These are phyloP conservation scores for Zymoseptoria ardabiliae DNA, from an alignment of 2,329 filamentous ascomycete genomes.

Conservation along the genomic window DNA sequence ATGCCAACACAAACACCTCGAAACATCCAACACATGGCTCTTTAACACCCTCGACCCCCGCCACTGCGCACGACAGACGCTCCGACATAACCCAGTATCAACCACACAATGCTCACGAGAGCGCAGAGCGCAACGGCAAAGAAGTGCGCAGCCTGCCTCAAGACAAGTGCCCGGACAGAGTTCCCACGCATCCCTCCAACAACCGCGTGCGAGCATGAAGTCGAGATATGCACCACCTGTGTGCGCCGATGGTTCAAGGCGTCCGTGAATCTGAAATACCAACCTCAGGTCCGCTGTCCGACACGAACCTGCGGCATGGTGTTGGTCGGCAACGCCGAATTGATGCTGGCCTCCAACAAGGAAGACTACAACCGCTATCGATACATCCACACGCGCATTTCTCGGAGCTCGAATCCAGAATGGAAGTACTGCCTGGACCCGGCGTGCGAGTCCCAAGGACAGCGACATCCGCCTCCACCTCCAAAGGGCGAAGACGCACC, in stretches of 20 bases:
- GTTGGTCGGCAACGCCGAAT: neutral
- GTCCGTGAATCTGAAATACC: neutral
- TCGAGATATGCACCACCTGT: neutral
- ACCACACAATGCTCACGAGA: neutral
- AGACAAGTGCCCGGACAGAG: neutral
- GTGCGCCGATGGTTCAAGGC: neutral
- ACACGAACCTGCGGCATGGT: neutral
- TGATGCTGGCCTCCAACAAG: neutral
- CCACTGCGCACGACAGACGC: neutral
- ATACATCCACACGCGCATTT: neutral
- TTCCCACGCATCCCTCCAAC: neutral
- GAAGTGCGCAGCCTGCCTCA: neutral
- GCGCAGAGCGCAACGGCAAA: neutral
- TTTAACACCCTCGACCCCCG: neutral
- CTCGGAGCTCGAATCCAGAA: neutral
- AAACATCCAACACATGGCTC: neutral
- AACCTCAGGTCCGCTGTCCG: neutral
- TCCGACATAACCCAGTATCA: neutral
- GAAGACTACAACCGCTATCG: neutral
- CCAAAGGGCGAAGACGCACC: neutral
- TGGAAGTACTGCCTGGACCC: neutral
- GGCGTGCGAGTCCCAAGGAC: neutral
- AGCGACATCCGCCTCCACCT: slow-evolving; percentile 13
- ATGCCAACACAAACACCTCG: neutral
- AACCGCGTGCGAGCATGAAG: neutral